Base-by-base conservation (phyloP, 208 protist species). In the Trypanosomatidae sp. region DNA sequence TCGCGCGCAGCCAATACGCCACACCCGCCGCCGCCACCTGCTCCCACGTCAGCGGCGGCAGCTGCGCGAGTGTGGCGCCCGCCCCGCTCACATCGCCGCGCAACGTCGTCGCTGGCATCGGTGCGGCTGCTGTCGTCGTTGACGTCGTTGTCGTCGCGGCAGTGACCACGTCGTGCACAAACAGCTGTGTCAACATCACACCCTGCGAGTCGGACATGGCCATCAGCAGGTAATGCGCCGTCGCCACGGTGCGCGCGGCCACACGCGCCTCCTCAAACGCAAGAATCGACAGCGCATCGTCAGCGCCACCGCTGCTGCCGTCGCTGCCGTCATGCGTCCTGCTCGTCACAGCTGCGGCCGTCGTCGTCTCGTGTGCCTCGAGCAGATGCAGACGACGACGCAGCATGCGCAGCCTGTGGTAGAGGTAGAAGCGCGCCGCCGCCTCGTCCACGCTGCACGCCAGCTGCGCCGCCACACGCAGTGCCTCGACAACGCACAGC, bases 381-480 rank as follows among this genome's bases (percentile, higher is more conserved):
- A 47, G 48, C 43, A 75, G 62, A 19, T 61, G 68, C 44, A 82
- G 53, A 1, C 77, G 82, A n/a, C 61, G 55, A 5, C 61, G 62
- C 19, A 87, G 66, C 30, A 62, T 56, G 23, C 61, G 43, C 22
- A 89, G 58, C n/a, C 54, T 62, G 46, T 74, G 55, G 35, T 77
- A 65, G 44, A 93, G 83, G 41, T 78, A 74, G 47, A 71, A 79
- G 18, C 71, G 80, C 24, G 74, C 60, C 2, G 80, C 84, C 2
- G 76, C 76, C 42, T 81, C 59, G 52, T 93, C 84, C 6, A 75
- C 63, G 52, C 69, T 76, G 48, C 58, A 49, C 44, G 57, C 64
- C 24, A 81, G 54, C 20, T 54, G 54, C 6, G 57, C 38, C 13
- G 66, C 53, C 19, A 60, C 65, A 4, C 53, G 63, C 18, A 89